Percentiles rank a stretch among this genome's conserved stretches.
Evolutionary conservation across 1,139 yeast species (phyloP).

Genomic region (Hansenula lynferdii): DNA sequence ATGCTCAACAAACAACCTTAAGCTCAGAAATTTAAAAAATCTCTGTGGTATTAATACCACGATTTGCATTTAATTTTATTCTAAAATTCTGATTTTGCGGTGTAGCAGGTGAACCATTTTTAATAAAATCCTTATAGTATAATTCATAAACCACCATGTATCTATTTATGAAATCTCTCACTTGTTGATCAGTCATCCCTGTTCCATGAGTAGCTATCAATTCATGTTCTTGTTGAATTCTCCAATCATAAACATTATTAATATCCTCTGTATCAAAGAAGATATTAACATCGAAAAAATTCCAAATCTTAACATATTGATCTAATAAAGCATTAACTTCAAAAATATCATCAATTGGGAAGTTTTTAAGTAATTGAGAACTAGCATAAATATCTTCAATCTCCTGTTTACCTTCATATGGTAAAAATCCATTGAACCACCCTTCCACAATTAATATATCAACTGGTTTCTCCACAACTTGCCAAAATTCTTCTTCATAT

Average conservation of each 20-base stretch:
- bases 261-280: conserved; percentile 55
- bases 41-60: conserved; percentile 18
- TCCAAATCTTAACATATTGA: conserved; percentile 55
- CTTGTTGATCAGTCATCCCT: conserved; percentile 80
- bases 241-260: conserved; percentile 71
- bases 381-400: conserved; percentile 12
- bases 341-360: conserved; percentile 28
- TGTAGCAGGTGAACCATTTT: conserved; percentile 19
- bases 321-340: conserved; percentile 46
- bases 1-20: not conserved
- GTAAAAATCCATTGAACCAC: conserved; percentile 82
- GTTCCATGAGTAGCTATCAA: conserved; percentile 46
- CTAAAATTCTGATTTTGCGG: conserved; percentile 23
- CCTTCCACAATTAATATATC: conserved; percentile 84
- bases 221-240: conserved; percentile 78
- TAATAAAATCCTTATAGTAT: conserved; percentile 46
- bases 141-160: conserved; percentile 84
- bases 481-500: conserved; percentile 34
- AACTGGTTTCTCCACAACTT: conserved; percentile 31
- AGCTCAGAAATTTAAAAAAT: conserved; percentile 1
- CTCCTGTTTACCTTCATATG: conserved; percentile 32
- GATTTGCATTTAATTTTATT: conserved; percentile 26
- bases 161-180: conserved; percentile 62
- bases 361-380: conserved; percentile 9
- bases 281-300: conserved; percentile 53